Evolutionary conservation across 352 stramenopile species (phyloP).

Genomic region (Achlya hypogyna): DNA sequence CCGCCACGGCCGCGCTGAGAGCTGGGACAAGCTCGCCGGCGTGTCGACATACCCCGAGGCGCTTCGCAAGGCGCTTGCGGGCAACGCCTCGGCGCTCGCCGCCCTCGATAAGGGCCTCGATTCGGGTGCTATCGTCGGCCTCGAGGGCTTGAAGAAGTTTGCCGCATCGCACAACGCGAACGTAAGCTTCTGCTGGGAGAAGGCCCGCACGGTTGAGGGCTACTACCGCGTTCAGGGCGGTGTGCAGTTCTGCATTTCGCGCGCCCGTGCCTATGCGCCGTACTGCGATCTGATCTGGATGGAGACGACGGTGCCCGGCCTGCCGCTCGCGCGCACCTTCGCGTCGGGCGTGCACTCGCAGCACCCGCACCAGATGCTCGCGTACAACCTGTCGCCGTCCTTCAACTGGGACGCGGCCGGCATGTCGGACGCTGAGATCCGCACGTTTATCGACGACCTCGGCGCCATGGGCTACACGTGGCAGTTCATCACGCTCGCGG

Average conservation of each 20-base stretch:
- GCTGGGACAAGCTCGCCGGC: slow-evolving; percentile 89
- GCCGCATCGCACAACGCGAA: slow-evolving; percentile 67
- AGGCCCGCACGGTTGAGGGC: slow-evolving; percentile 92
- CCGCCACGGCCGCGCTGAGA: slow-evolving; percentile 45
- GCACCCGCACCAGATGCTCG: slow-evolving; percentile 94
- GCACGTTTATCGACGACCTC: slow-evolving; percentile 93
- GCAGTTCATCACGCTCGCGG: slow-evolving; percentile 98
- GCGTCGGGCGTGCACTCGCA: slow-evolving; percentile 88
- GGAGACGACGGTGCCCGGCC: slow-evolving; percentile 93
- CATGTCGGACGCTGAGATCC: slow-evolving; percentile 92
- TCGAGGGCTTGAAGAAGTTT: slow-evolving; percentile 69
- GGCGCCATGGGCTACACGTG: slow-evolving; percentile 94
- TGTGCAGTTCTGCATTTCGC: slow-evolving; percentile 96
- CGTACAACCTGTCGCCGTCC: slow-evolving; percentile 96
- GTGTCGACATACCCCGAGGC: slow-evolving; percentile 95
- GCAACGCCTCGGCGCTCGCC: slow-evolving; percentile 51
- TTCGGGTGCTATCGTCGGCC: slow-evolving; percentile 62
- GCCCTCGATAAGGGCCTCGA: slow-evolving; percentile 86
- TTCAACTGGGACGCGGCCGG: slow-evolving; percentile 98
- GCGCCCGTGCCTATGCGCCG: slow-evolving; percentile 89
- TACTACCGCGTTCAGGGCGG: slow-evolving; percentile 95
- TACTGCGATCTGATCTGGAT: slow-evolving; percentile 98
- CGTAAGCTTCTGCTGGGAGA: slow-evolving; percentile 94
- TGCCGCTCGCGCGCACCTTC: slow-evolving; percentile 92
- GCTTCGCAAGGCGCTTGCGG: slow-evolving; percentile 65